Evolutionary conservation across 371 early-diverging fungal genomes (phyloP), one percentile per base, ranked within the genome.

Genomic region (Ordospora colligata): DNA sequence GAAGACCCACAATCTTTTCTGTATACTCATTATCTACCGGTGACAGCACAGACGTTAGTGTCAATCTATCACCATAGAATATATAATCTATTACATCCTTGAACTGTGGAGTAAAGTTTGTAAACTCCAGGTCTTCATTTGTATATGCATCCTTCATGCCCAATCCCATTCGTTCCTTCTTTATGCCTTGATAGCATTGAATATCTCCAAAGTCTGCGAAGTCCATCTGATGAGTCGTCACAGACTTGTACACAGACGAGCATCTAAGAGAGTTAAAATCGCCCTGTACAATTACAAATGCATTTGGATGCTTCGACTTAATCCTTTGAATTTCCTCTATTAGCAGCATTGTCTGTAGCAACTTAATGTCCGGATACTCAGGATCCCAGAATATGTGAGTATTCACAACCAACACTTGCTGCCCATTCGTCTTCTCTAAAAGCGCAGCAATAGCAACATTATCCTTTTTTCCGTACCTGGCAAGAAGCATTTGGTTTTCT

Each of bases 41-140:
- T 66, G 95, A 83, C 17, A 94, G 80, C 0, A 93, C 93, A 19
- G 89, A 87, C n/a, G 90, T 88, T 19, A 87, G 85, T 37, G 91
- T 82, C 25, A 91, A 87, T 49, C 87, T 87, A 49, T 88, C 88
- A 4, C 90, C 87, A 85, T 91, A 91, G 90, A 94, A 97, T 71
- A 97, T 91, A 80, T 95, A 96, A 85, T 97, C 97, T 78, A 98
- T 91, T 17, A 91, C 90, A 0, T 92, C 96, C 69, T 87, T 89
- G 78, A 92, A 97, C 0, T 83, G 82, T 0, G 95, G 93, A 8
- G 92, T 93, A 82, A 88, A 93, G 83, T 95, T 95, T 17, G 99
- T 98, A 84, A 95, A 92, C 1, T 65, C 72, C 37, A 83, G 11
- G 89, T 90, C 72, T 92, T 85, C 74, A 90, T 91, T 46, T 82